phyloP scores from a whole-genome alignment of 805 yeast genomes.

The Monosporozyma yasuniensis region DNA sequence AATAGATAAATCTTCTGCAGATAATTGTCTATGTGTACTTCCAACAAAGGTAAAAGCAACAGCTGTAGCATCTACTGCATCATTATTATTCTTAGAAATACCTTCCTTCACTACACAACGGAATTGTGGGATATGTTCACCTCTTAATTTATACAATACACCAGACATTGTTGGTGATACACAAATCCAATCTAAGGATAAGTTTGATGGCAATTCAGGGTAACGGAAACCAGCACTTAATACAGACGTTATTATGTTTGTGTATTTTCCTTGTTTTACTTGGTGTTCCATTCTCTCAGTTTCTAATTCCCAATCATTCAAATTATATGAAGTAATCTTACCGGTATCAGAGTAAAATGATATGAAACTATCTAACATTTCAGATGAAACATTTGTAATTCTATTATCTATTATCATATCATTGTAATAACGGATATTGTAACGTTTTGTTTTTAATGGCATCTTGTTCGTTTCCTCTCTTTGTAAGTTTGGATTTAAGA shows the following conservation, averaged over 20 bases:
- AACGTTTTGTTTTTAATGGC: slow-evolving; percentile 15
- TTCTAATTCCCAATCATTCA: slow-evolving; percentile 23
- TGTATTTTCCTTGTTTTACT: slow-evolving; percentile 17
- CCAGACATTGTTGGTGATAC: slow-evolving; percentile 31
- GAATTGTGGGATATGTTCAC: slow-evolving; percentile 15
- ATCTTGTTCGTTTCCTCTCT: background rate
- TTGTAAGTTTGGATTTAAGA: slow-evolving; percentile 9
- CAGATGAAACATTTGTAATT: slow-evolving; percentile 18
- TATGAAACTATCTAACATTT: slow-evolving; percentile 21
- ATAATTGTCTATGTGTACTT: slow-evolving; percentile 27
- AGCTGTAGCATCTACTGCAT: slow-evolving; percentile 24
- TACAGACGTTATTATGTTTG: slow-evolving; percentile 24
- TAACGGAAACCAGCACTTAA: slow-evolving; percentile 24
- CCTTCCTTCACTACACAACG: slow-evolving; percentile 13
- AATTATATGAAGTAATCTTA: slow-evolving; percentile 15
- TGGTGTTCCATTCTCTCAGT: slow-evolving; percentile 17
- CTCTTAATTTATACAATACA: slow-evolving; percentile 17
- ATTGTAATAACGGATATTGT: slow-evolving; percentile 9
- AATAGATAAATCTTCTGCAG: slow-evolving; percentile 30
- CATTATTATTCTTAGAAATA: slow-evolving; percentile 11
- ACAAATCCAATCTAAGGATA: slow-evolving; percentile 23
- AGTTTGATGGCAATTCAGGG: slow-evolving; percentile 16
- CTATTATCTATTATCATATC: slow-evolving; percentile 13
- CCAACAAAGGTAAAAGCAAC: slow-evolving; percentile 31
- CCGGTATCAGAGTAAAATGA: slow-evolving; percentile 23